phyloP scores from a whole-genome alignment of 805 yeast genomes.

The Yarrowia sp. region DNA sequence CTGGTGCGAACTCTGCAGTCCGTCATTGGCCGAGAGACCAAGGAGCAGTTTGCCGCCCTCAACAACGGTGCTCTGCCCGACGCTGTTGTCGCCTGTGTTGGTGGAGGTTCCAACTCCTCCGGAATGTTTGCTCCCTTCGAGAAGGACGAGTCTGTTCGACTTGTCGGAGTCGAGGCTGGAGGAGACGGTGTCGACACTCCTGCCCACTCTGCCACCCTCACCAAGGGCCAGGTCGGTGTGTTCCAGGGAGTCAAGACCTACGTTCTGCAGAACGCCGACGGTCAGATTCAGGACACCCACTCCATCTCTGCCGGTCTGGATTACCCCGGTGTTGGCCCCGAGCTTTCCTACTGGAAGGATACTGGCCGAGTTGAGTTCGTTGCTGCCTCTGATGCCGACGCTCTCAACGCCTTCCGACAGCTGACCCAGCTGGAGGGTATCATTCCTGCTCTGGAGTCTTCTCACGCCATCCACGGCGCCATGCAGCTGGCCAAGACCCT shows the following conservation, averaged over 20 bases:
- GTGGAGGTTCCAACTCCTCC: constrained; percentile 97
- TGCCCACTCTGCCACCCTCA: constrained; percentile 90
- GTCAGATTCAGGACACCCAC: constrained; percentile 96
- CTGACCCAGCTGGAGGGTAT: constrained; percentile 95
- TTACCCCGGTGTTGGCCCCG: constrained; percentile 99
- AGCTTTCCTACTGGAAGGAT: constrained; percentile 90
- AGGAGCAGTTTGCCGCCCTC: constrained; percentile 76
- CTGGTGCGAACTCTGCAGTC: constrained; percentile 97
- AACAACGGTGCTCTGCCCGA: constrained; percentile 85
- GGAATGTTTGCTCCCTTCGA: constrained; percentile 96
- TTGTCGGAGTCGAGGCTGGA: constrained; percentile 97
- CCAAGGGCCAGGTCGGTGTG: constrained; percentile 96
- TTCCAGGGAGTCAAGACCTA: constrained; percentile 97
- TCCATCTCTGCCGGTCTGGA: constrained; percentile 98
- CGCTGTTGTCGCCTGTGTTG: constrained; percentile 96
- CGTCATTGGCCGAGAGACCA: constrained; percentile 93
- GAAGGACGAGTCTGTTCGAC: constrained; percentile 67
- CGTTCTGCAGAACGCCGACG: constrained; percentile 85
- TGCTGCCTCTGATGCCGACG: constrained; percentile 95
- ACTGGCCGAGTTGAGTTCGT: constrained; percentile 87
- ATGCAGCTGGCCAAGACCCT: constrained; percentile 80
- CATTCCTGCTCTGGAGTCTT: constrained; percentile 96
- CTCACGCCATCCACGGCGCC: constrained; percentile 95
- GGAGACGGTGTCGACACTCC: constrained; percentile 92
- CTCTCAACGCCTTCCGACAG: constrained; percentile 82